Evolutionary conservation across 371 early-diverging fungal species (phyloP), one percentile per base, ranked within the genome.

Genomic region (Batkoa obscura): DNA sequence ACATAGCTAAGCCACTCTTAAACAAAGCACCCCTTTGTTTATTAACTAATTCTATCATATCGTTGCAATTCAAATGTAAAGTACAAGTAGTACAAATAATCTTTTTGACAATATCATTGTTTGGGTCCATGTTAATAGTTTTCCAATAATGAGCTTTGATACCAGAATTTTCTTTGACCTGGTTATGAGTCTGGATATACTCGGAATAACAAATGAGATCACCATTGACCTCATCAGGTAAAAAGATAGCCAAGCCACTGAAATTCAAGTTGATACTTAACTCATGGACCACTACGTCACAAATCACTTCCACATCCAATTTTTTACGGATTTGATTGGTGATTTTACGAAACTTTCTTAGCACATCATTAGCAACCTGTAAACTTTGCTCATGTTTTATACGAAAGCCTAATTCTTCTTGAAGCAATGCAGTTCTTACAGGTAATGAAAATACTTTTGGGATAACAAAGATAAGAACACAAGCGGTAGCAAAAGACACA

Each of bases 371-470:
- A n/a, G 56, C 43, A 4, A 30, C 46, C 15, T 55, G 56, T 8
- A 55, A 23, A 5, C 9, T 2, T 4, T 49, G 43, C 15, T 46
- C 57, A 30, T 57, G 57, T 2, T 49, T 35, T 9, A 57, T 57
- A 15, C 50, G 46, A 6, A 39, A 13, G 1, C 57, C 47, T 3
- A 57, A 38, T 32, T 57, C 57, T 33, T 46, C 46, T 4, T 46
- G 49, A 4, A 57, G 35, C 57, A 47, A 31, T 3, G 46, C 57
- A 13, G 45, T 32, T n/a, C 34, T 34, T 2, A 42, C 57, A 2
- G 57, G 57, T n/a, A 57, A 39, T 10, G 49, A 48, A 32, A 57
- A 57, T 1, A 39, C 49, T 39, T 46, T 57, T 2, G 57, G 57
- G 1, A 57, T 36, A 2, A 57, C 57, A 13, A 23, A 39, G 37